phyloP scores from a whole-genome alignment of 2,329 filamentous ascomycete genomes.

The Sclerotinia trifoliorum region DNA sequence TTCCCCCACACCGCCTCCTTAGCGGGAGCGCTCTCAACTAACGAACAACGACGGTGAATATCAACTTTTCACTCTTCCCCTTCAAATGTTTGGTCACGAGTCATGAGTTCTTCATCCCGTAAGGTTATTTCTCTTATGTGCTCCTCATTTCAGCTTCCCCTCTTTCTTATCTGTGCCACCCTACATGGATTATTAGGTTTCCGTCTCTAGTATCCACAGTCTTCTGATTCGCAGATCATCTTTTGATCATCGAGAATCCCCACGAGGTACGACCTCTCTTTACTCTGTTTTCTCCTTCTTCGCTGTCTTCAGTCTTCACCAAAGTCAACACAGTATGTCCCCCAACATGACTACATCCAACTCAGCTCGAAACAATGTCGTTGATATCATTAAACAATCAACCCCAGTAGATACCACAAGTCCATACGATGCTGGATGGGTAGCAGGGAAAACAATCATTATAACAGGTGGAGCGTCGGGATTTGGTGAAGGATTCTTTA shows the following conservation, averaged over 20 bases:
- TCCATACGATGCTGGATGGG: conserved; percentile 47
- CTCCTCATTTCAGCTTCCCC: not conserved
- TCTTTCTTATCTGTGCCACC: not conserved
- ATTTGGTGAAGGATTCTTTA: conserved; percentile 55
- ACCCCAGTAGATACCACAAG: conserved; percentile 47
- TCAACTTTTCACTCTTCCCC: not conserved
- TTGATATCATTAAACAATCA: conserved; percentile 32
- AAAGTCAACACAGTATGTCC: not conserved
- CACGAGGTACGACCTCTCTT: not conserved
- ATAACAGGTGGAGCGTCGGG: conserved; percentile 65
- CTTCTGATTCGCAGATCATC: not conserved
- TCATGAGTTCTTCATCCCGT: too few relatives aligned
- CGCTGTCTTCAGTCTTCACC: not conserved
- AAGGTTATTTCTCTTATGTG: too few relatives aligned
- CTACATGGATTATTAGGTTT: not conserved
- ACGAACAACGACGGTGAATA: too few relatives aligned
- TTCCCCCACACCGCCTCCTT: too few relatives aligned
- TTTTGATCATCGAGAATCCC: not conserved
- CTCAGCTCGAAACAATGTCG: conserved; percentile 26
- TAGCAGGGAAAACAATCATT: conserved; percentile 57
- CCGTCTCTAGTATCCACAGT: not conserved
- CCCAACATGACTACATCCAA: conserved; percentile 3
- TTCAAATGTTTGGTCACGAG: too few relatives aligned
- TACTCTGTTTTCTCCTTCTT: not conserved
- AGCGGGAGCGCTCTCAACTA: too few relatives aligned